Base-by-base conservation (phyloP, 192 early-diverging fungal species). In the Physocladia obscura region DNA sequence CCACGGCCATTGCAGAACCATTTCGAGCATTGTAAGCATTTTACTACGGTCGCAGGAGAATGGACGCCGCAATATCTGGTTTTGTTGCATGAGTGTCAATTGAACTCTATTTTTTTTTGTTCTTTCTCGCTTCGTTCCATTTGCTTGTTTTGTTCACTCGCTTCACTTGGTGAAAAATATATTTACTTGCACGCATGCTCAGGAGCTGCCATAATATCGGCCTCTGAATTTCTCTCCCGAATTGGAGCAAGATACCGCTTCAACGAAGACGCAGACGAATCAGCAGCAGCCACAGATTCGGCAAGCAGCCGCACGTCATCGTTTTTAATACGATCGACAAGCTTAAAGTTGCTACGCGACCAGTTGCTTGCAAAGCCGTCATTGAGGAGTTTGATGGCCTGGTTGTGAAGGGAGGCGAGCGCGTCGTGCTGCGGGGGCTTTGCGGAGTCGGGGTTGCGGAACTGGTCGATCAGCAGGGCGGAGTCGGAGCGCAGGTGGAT, bases 1-100 rank as follows among this genome's bases (percentile, higher is more conserved):
- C 69, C 69, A 35, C 93, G 87, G 17, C 91, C 85, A 72, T 99
- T 99, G 77, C 97, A 99, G 74, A 99, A 98, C 96, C 96, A 99
- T 54, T 91, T 89, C 55, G 85, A 88, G 81, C 97, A 99, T 0
- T 82, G 86, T 34, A 95, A 86, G 76, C 97, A 99, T 79, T 95
- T 94, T 55, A 92, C 90, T 4, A 98, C 95, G 0, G 92, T 87
- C 31, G 84, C 81, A 21, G 92, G 85, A 55, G 88, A 87, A 69
- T 98, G 95, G 65, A 97, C 89, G 34, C 93, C 94, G 67, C 97
- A 99, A 77, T 99, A 98, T 61, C 89, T 90, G 29, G 6, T 65
- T 26, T 22, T n/a, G n/a, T n/a, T n/a, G n/a, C n/a, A n/a, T n/a
- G n/a, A n/a, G n/a, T n/a, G n/a, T n/a, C n/a, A n/a, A n/a, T n/a